A percentile compares a stretch with the other conserved stretches of the same genome.
phyloP scores from a whole-genome alignment of 2,329 filamentous ascomycete genomes.

The Paracoccidioides lutzii region DNA sequence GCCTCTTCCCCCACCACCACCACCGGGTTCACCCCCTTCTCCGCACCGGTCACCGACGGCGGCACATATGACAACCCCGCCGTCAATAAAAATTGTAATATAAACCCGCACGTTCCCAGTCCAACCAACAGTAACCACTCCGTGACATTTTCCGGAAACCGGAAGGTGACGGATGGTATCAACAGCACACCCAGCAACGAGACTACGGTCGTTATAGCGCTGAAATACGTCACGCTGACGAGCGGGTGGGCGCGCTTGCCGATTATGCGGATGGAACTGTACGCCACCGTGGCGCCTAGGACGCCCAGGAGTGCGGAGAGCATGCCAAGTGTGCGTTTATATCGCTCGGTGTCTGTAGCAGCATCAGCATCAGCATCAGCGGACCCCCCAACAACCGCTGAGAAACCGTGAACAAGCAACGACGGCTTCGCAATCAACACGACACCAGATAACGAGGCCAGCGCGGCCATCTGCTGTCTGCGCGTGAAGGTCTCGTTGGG shows the following conservation, averaged over 20 bases:
- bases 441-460: conserved; percentile 66
- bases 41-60: conserved; percentile 23
- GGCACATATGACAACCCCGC: conserved; percentile 62
- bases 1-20: neutral
- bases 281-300: conserved; percentile 59
- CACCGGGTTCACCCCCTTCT: neutral
- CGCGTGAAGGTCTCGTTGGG: conserved; percentile 63
- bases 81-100: conserved; percentile 78
- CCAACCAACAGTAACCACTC: conserved; percentile 58
- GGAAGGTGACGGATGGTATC: conserved; percentile 44
- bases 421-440: conserved; percentile 67
- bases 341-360: conserved; percentile 30
- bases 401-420: conserved; percentile 37
- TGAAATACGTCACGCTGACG: conserved; percentile 79
- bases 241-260: conserved; percentile 67
- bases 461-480: conserved; percentile 60
- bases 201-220: conserved; percentile 55
- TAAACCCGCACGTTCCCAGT: conserved; percentile 61
- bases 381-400: conserved; percentile 5
- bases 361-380: neutral
- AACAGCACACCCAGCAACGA: conserved; percentile 46
- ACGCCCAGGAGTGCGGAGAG: conserved; percentile 64
- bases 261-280: conserved; percentile 66
- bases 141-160: conserved; percentile 39
- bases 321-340: conserved; percentile 59